Evolutionary conservation across 23 red algal genomes (phyloP), one percentile per base, ranked within the genome.

Genomic region (Cyanidium caldarium): DNA sequence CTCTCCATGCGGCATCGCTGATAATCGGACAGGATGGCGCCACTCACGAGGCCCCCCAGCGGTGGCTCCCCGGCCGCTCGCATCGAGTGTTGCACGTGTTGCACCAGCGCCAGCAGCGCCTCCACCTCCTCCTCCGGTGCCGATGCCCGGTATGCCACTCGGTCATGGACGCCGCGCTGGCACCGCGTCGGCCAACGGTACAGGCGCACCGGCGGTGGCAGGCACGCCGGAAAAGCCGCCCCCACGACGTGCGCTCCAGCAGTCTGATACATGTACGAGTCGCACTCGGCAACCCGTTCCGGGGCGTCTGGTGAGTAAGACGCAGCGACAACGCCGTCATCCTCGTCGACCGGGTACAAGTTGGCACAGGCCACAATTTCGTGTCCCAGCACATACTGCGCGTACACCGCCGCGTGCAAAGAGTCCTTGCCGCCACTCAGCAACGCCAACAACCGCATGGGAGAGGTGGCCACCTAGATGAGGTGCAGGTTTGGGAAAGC

Each of bases 251-350:
- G 72, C 13, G 46, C 67, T 0, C 71, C 92, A 25, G 84, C 92
- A 17, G 83, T 80, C 57, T 98, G 92, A 56, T 82, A 98, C 92
- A 98, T 98, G 44, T 46, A 75, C 25, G 84, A 88, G 68, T 98
- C 92, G 7, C 68, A 77, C 39, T 98, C 92, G 33, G 39, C 44
- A 3, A 65, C 33, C 1, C 1, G 39, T 17, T 29, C 7, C 5
- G 36, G 25, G 20, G 13, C 13, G 10, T 12, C 10, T 61, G 51
- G 5, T 28, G n/a, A 10, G 7, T 5, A 10, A 21, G 21, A 5
- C 23, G 10, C 23, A 5, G 7, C 23, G 21, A 28, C 7, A 12
- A 25, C 10, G 7, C 51, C 10, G n/a, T 21, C 23, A 61, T 16
- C n/a, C 10, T 46, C 68, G 23, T 25, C 7, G 35, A 70, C 68